Evolutionary conservation across 176 grass and related monocot genomes (phyloP).

Genomic region (Dendrocalamus sinicus): DNA sequence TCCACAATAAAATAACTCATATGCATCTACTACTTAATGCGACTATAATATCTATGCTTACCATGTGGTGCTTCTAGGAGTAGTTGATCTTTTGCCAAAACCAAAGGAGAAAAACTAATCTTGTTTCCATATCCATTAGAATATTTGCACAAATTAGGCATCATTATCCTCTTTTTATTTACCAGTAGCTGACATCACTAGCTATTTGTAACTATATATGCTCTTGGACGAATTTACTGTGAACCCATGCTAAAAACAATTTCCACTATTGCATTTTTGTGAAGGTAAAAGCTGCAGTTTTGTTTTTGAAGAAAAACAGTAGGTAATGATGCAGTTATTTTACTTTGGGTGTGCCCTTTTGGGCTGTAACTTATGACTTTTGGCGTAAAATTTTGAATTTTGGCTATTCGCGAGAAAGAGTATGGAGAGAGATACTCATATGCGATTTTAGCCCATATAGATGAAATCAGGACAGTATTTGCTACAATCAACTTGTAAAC

Average conservation of each 20-base stretch:
- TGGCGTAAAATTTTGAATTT: too few relatives aligned
- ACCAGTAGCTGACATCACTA: neutral
- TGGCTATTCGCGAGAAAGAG: too few relatives aligned
- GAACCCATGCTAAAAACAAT: neutral
- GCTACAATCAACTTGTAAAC: too few relatives aligned
- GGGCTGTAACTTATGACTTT: too few relatives aligned
- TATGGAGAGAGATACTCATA: too few relatives aligned
- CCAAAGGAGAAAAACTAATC: neutral
- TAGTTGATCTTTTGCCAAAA: constrained; percentile 32
- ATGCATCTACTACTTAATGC: constrained; percentile 34
- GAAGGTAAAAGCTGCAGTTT: too few relatives aligned
- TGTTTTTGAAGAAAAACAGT: neutral
- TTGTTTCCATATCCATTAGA: constrained; percentile 21
- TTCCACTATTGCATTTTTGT: neutral
- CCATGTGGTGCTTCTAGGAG: constrained; percentile 40
- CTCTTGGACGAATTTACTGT: neutral
- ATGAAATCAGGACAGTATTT: too few relatives aligned
- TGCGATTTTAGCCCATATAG: too few relatives aligned
- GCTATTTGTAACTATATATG: neutral
- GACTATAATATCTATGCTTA: constrained; percentile 22
- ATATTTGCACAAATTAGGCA: constrained; percentile 17
- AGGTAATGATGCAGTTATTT: neutral
- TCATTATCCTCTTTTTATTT: neutral
- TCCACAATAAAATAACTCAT: constrained; percentile 38
- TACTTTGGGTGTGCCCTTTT: neutral